Base-by-base conservation (phyloP, 441 rosid species). In the Lepidium campestre region DNA sequence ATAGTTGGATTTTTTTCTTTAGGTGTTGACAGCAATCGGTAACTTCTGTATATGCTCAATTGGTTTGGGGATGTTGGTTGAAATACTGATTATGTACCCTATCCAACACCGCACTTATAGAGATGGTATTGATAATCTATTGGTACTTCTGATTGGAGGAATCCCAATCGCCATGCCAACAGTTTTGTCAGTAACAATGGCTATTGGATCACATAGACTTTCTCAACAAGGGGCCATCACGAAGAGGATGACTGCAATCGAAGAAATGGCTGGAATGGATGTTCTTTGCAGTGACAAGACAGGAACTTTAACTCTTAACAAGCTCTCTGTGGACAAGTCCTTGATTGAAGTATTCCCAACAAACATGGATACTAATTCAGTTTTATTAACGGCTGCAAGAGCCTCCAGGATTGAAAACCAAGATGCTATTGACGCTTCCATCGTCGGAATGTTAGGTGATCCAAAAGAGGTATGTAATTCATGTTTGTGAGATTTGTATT, bases 111-210 rank as follows among this genome's bases (percentile, higher is more conserved):
- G 95, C 75, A 73, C 64, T 41, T 91, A 87, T 69, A 82, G 96
- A 72, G 91, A 87, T 4, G 97, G 97, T 6, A 91, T 93, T 25
- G 96, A 93, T 75, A 93, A 90, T 68, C 82, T 93, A 40, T 82
- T 90, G 75, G 98, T 93, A 58, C 97, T 93, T 53, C 85, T 93
- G 60, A 93, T 93, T 4, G 98, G 98, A 41, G 98, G 98, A 45
- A 93, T 93, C 71, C 98, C 98, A 13, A 93, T 93, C 10, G 98
- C 98, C 19, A 93, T 93, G 98, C 97, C 98, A 5, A 92, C 97
- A 3, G 93, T 92, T n/a, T 75, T 88, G 74, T 93, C 97, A 0
- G 98, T 93, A 39, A 93, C 97, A 63, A 93, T 93, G 97, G 97
- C 99, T 40, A 89, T 91, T 70, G 99, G 99, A 4, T 91, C 95